Base-by-base conservation (phyloP, 2,329 filamentous ascomycete species). In the Xylariaceae sp. region DNA sequence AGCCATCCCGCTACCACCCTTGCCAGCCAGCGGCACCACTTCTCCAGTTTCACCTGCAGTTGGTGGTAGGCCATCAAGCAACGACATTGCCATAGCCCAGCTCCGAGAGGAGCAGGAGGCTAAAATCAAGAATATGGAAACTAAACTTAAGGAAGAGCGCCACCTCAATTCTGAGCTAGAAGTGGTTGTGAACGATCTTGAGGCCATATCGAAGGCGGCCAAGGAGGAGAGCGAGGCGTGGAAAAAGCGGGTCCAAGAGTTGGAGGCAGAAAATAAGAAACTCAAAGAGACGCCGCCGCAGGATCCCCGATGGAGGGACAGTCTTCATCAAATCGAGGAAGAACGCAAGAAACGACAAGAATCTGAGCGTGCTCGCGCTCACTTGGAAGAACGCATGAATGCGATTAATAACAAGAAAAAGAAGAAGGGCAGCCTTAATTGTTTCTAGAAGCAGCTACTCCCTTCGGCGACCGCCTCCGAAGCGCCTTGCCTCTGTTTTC, bases 121-220 rank as follows among this genome's bases (percentile, higher is more conserved):
- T 41, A 91, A 92, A 59, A 95, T 99, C 68, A 86, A 88, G 56
- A 95, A 90, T 6, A 95, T 99, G 59, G 92, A 99, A 77, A 97
- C 96, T 76, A 91, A 97, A 68, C 81, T 99, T 21, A 87, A 88
- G 61, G 94, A 94, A 3, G 94, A 99, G 77, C 95, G 95, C 70
- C 92, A 97, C 71, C 85, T 99, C 55, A 99, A 92, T 0, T 87
- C 89, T 45, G 97, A 92, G 2, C 81, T 99, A 37, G 94, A 99
- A 71, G 92, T 97, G 73, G 94, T 94, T 6, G 83, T 99, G 29
- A 92, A 90, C 2, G 94, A 99, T 65, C 83, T 99, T 36, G 94
- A 99, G 73, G 83, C 84, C 52, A 91, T 95, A 64, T 91, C 88
- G 65, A 95, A 92, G 72, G 92, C 92, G 77, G 85, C 92, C 71